Base-by-base conservation (phyloP, 2,329 filamentous ascomycete genomes). In the Emmonsiellopsis sp. region DNA sequence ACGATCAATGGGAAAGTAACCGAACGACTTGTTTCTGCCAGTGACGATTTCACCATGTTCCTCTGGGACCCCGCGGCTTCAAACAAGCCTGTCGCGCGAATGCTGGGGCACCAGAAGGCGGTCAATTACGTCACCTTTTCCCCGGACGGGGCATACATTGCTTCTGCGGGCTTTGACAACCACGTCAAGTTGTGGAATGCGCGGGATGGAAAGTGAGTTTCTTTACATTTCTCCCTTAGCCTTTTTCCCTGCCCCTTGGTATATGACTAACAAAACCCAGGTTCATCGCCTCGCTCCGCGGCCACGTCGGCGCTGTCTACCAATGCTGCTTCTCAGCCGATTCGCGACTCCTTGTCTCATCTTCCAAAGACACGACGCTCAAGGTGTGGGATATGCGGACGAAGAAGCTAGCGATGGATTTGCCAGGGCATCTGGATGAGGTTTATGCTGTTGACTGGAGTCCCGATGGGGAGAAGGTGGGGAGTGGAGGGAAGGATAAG, bases 381-480 rank as follows among this genome's bases (percentile, higher is more conserved):
- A 97, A 95, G 67, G 87, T 94, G 5, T 98, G 92, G 91, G 90
- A 94, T 63, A 87, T 95, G 66, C 79, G 85, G 57, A 88, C 86
- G 1, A 87, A 85, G 49, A 95, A 94, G 71, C 73, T 98, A 55
- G 81, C 83, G 58, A 79, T 80, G 68, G 91, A 96, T 73, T 74
- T 97, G 45, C 89, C 91, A 0, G 90, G 92, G 0, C 92, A 97
- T 68, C 82, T 88, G 66, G 92, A 95, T 63, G 88, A 96, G 68
- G 91, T 96, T 0, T 96, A 91, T 69, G 89, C 91, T 0, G 84
- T 96, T 10, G 92, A 97, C 68, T 97, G 92, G 93, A 91, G 87
- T 61, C 86, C 89, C 0, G 91, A 96, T 67, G 93, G 93, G 7
- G 81, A 88, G 61, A 84, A 85, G 61, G 91, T 97, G 13, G 90